phyloP scores from a whole-genome alignment of 2,329 filamentous ascomycete species.

The Diaporthe longicolla region DNA sequence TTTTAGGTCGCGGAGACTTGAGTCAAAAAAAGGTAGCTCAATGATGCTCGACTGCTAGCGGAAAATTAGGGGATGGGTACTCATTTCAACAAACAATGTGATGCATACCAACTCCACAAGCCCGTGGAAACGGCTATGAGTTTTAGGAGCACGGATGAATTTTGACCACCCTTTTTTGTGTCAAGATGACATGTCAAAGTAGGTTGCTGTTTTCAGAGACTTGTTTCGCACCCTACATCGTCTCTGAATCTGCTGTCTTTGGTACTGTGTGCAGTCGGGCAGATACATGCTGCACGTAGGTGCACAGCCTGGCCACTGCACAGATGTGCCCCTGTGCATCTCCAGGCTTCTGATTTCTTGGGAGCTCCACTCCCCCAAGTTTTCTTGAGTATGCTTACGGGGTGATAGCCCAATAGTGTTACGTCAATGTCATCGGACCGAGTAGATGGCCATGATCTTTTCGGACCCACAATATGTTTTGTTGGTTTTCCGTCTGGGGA shows the following conservation, averaged over 20 bases:
- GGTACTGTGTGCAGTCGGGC: neutral
- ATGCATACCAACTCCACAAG: neutral
- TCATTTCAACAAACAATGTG: neutral
- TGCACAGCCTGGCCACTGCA: neutral
- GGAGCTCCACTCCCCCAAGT: constrained; percentile 18
- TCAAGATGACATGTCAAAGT: too few relatives aligned
- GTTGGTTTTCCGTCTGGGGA: neutral
- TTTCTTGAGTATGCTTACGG: neutral
- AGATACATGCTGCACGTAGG: neutral
- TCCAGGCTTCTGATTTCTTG: constrained; percentile 21
- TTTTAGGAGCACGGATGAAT: neutral
- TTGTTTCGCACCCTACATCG: neutral
- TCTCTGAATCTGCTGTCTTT: neutral
- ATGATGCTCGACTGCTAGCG: neutral
- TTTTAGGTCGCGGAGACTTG: neutral
- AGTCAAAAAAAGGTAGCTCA: neutral
- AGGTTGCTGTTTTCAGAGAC: neutral
- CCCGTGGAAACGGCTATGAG: neutral
- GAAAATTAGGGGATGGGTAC: too few relatives aligned
- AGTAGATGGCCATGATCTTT: neutral
- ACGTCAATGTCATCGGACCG: constrained; percentile 14
- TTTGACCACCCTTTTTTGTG: too few relatives aligned
- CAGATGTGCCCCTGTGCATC: neutral
- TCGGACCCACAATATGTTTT: neutral
- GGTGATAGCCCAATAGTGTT: neutral